Evolutionary conservation across 2,329 filamentous ascomycete genomes (phyloP).

Genomic region (Aspergillus sp.): DNA sequence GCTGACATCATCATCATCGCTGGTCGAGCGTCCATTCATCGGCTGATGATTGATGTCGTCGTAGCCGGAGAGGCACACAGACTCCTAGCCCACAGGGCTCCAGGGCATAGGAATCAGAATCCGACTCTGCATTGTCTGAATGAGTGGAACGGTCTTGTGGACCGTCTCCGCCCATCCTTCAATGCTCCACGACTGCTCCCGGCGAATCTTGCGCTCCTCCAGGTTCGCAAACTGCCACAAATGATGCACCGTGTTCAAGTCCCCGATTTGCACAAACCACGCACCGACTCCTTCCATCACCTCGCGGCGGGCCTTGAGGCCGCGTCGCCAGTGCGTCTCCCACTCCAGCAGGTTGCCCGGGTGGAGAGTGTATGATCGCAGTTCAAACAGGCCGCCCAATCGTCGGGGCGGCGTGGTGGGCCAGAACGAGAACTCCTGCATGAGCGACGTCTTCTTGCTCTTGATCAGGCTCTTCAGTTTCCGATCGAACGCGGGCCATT

Average conservation of each 20-base stretch:
- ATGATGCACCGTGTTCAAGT: conserved; percentile 96
- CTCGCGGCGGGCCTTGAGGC: conserved; percentile 83
- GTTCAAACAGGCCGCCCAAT: conserved; percentile 89
- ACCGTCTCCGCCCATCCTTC: conserved; percentile 97
- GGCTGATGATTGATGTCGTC: too few species aligned
- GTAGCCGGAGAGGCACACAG: neutral
- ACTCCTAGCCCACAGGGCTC: conserved; percentile 76
- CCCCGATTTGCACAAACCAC: conserved; percentile 98
- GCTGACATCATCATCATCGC: neutral
- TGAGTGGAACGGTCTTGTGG: conserved; percentile 96
- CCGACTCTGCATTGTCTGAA: conserved; percentile 92
- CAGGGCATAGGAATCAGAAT: conserved; percentile 94
- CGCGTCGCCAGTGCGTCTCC: conserved; percentile 97
- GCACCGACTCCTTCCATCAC: conserved; percentile 98
- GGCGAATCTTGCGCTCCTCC: conserved; percentile 83
- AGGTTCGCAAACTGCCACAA: conserved; percentile 98
- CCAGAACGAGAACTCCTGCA: conserved; percentile 99
- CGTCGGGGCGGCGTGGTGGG: conserved; percentile 87
- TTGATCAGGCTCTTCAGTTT: conserved; percentile 84
- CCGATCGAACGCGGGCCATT: conserved; percentile 77
- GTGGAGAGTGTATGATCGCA: conserved; percentile 93
- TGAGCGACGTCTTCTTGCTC: conserved; percentile 82
- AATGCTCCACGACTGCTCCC: conserved; percentile 93
- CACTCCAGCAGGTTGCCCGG: conserved; percentile 95
- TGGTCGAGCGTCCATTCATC: too few species aligned